Evolutionary conservation across 83 land plant genomes (phyloP).

Genomic region (Larix sibirica): DNA sequence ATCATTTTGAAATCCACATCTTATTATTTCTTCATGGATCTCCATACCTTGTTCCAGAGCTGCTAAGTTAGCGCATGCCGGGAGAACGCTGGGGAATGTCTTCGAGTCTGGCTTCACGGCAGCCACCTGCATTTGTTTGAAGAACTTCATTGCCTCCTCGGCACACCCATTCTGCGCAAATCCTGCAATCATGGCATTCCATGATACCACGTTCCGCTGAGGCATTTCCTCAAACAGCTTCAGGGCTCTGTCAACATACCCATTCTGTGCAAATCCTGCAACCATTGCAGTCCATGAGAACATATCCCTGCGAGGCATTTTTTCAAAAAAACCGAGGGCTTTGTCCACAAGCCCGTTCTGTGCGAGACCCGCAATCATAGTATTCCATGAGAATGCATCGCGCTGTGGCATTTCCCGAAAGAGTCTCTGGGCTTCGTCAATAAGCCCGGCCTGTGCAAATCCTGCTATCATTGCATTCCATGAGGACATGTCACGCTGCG

Average conservation of each 20-base stretch:
- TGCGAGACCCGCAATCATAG: background rate
- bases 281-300: background rate
- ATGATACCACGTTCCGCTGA: background rate
- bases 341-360: background rate
- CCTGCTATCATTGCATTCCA: background rate
- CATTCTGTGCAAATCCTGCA: background rate
- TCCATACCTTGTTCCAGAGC: constrained; percentile 13
- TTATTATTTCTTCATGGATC: background rate
- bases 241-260: background rate
- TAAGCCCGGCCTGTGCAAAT: background rate
- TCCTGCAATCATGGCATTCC: constrained; percentile 18
- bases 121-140: background rate
- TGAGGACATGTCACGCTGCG: background rate
- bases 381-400: background rate
- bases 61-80: background rate
- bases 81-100: background rate
- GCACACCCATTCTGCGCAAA: background rate
- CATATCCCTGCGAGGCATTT: background rate
- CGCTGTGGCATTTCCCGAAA: background rate
- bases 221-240: background rate
- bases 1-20: background rate
- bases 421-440: background rate
- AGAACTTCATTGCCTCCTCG: constrained; percentile 7
- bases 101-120: background rate
- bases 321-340: background rate